phyloP scores from a whole-genome alignment of 331 rosid species.

The Rosa hybrid region DNA sequence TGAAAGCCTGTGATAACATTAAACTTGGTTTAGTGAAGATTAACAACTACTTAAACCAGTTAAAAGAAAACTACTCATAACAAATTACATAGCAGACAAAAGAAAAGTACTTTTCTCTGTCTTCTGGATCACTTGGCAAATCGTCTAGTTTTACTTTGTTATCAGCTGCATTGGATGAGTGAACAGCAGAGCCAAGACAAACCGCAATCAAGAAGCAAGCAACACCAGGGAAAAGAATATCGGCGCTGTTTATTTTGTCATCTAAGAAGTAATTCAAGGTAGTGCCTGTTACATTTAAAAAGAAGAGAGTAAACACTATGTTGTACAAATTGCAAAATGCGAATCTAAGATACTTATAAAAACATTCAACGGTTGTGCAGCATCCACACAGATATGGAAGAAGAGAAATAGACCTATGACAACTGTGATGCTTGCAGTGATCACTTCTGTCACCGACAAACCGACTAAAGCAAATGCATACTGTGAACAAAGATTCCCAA shows the following conservation, averaged over 20 bases:
- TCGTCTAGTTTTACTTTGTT: conserved; percentile 59
- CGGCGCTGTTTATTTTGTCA: conserved; percentile 74
- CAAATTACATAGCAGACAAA: neutral
- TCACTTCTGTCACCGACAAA: conserved; percentile 80
- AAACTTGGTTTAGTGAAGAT: neutral
- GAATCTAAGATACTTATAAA: neutral
- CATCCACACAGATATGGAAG: neutral
- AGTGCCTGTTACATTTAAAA: conserved; percentile 56
- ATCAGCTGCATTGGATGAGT: conserved; percentile 85
- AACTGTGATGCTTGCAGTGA: conserved; percentile 82
- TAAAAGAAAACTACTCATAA: neutral
- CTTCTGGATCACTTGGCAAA: conserved; percentile 33
- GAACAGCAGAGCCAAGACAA: conserved; percentile 84
- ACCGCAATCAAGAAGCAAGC: conserved; percentile 90
- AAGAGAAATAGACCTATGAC: conserved; percentile 62
- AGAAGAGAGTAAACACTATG: conserved; percentile 2
- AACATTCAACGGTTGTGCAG: neutral
- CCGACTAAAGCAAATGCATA: conserved; percentile 94
- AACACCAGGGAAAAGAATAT: conserved; percentile 91
- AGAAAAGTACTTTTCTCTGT: conserved; percentile 45
- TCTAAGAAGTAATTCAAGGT: conserved; percentile 87
- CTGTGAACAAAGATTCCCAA: conserved; percentile 80
- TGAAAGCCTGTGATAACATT: neutral
- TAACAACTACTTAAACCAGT: neutral
- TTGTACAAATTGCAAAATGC: neutral